A percentile compares a stretch with the other conserved stretches of the same genome.
Evolutionary conservation across 257 asterid species (phyloP).

Genomic region (Rauvolfia tetraphylla): DNA sequence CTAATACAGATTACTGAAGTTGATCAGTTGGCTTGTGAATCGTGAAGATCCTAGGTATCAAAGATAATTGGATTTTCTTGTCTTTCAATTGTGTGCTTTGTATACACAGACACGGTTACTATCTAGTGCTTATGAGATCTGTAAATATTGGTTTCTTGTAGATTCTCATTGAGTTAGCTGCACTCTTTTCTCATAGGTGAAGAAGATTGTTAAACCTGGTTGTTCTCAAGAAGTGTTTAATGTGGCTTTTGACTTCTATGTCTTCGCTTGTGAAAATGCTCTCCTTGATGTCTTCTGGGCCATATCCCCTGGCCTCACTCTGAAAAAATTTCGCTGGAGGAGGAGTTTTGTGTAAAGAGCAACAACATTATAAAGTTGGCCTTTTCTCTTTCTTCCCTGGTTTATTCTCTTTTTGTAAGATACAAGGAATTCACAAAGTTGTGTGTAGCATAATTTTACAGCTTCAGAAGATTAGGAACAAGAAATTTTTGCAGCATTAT

Average conservation of each 20-base stretch:
- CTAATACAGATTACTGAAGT: neutral
- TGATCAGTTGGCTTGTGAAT: neutral
- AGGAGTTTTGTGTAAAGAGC: neutral
- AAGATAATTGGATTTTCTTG: neutral
- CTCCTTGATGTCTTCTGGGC: slow-evolving; percentile 34
- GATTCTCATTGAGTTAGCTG: neutral
- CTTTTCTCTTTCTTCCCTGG: neutral
- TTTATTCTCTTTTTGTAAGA: neutral
- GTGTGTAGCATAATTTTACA: neutral
- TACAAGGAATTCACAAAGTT: neutral
- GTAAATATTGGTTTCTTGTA: neutral
- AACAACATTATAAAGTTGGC: neutral
- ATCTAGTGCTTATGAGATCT: neutral
- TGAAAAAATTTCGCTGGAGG: slow-evolving; percentile 19
- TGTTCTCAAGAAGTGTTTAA: slow-evolving; percentile 46
- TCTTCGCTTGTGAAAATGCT: slow-evolving; percentile 36
- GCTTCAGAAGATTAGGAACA: neutral
- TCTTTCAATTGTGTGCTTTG: neutral
- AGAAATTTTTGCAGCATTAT: no score
- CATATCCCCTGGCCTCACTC: slow-evolving; percentile 33
- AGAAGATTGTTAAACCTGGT: slow-evolving; percentile 41
- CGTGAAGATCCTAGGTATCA: neutral
- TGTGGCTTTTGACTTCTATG: slow-evolving; percentile 42
- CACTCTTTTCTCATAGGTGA: slow-evolving; percentile 32
- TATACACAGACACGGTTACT: neutral